Base-by-base conservation (phyloP, 139 green algal species). In the Coccomyxa sp. region DNA sequence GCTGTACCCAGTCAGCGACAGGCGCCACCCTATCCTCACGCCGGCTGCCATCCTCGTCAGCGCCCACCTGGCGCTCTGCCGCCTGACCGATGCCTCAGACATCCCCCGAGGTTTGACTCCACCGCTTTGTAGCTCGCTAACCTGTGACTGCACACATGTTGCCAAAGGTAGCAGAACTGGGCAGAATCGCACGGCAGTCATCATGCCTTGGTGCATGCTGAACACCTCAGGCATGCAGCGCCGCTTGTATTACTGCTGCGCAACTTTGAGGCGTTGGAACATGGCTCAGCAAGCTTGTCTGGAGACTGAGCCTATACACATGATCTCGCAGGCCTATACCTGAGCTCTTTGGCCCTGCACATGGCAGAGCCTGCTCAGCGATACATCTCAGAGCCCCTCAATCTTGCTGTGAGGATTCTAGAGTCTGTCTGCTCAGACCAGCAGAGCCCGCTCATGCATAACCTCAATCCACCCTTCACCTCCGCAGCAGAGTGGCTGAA, bases 1-100 rank as follows among this genome's bases (percentile, higher is more conserved):
- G 18, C 82, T 97, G 35, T 99, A 98, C 84, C 95, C 94, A 1
- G 81, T 86, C 14, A 90, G 84, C 14, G 95, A 99, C 79, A 85
- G 87, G 68, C 82, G 89, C 7, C 95, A 99, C 80, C 87, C 93
- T 0, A 94, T 98, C 29, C 80, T 88, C 3, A 98, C 92, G 0
- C 93, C 94, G 0, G 80, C 84, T 0, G 79, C 87, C 0, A 76
- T 97, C 31, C 81, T 98, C 37, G 68, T 58, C 33, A 54, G 73
- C 64, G 68, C 71, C 14, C 78, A 55, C 70, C 80, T 91, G 35
- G 38, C 86, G 33, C 41, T 85, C 68, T 93, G 91, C 85, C 90
- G 90, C 1, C 35, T 82, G 38, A 18, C 64, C 24, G 24, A 29
- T 29, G 64, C 64, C n/a, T 71, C 64, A 22, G 64, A 71, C 64